phyloP scores from a whole-genome alignment of 176 grass and related monocot genomes.

The Aegilops speltoides region DNA sequence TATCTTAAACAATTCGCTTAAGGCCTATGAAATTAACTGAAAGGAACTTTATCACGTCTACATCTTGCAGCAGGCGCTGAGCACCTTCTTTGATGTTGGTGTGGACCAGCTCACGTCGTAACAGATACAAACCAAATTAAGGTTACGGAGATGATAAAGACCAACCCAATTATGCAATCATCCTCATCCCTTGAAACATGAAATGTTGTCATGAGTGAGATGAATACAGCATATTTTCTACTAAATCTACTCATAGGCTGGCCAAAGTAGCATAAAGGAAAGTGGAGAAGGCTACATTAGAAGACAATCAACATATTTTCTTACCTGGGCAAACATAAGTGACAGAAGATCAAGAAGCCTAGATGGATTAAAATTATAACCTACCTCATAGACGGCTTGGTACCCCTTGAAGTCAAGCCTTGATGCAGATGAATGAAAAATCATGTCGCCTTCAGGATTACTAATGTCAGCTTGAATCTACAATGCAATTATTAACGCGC shows the following conservation, averaged over 20 bases:
- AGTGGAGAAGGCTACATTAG: neutral
- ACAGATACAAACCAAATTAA: conserved; percentile 15
- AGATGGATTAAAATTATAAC: conserved; percentile 24
- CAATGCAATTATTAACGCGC: conserved; percentile 10
- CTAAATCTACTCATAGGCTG: conserved; percentile 4
- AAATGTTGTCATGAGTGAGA: neutral
- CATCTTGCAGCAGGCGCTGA: neutral
- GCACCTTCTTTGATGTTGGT: neutral
- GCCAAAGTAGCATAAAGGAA: conserved; percentile 1
- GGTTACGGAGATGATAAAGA: conserved; percentile 14
- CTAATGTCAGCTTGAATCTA: conserved; percentile 96
- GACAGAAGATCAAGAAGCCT: conserved; percentile 23
- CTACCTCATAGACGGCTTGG: conserved; percentile 75
- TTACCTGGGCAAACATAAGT: conserved; percentile 8
- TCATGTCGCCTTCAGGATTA: conserved; percentile 55
- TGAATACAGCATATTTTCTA: conserved; percentile 1
- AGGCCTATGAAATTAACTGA: conserved; percentile 1
- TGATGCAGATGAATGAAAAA: conserved; percentile 71
- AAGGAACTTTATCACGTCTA: neutral
- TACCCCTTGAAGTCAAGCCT: conserved; percentile 79
- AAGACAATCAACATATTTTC: conserved; percentile 12
- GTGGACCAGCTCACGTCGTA: neutral
- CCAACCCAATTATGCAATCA: neutral
- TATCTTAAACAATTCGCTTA: neutral
- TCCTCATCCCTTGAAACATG: neutral